These are phyloP conservation scores for Conticribra guillardii DNA, from an alignment of 108 stramenopile species.

Conservation along the genomic window DNA sequence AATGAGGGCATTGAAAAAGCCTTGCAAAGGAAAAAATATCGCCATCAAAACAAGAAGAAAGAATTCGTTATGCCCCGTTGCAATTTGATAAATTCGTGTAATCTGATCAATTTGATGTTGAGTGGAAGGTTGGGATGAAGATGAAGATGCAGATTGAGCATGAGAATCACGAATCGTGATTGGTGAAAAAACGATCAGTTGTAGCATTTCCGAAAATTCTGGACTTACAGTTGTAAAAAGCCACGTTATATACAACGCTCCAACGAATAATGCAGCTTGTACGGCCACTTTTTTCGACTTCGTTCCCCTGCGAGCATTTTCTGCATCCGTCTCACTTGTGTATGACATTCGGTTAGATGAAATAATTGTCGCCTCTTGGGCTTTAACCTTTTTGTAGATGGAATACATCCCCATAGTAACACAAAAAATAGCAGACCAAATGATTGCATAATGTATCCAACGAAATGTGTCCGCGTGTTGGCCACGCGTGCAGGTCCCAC, in stretches of 20 bases:
- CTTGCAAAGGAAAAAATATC: conserved; percentile 62
- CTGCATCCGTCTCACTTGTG: conserved; percentile 7
- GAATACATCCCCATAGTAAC: conserved; percentile 41
- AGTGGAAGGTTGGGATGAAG: neutral
- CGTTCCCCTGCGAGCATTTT: conserved; percentile 7
- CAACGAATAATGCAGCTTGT: conserved; percentile 44
- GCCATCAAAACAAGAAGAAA: conserved; percentile 45
- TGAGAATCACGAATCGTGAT: too few species aligned
- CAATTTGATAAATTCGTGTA: conserved; percentile 29
- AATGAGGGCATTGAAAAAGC: conserved; percentile 60
- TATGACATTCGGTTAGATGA: neutral
- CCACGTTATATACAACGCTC: conserved; percentile 51
- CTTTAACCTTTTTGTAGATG: conserved; percentile 36
- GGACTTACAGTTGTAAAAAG: conserved; percentile 49
- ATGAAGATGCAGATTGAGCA: too few species aligned
- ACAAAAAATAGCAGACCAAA: conserved; percentile 44
- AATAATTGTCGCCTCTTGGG: conserved; percentile 10
- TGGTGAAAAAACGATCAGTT: neutral
- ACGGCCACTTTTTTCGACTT: conserved; percentile 43
- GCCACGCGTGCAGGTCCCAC: conserved; percentile 29
- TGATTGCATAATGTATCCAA: conserved; percentile 40
- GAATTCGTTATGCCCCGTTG: conserved; percentile 32
- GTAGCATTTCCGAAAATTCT: neutral
- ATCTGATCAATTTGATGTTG: conserved; percentile 6
- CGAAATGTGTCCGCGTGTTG: conserved; percentile 34